These are phyloP conservation scores for Candida peoriensis DNA, from an alignment of 805 yeast species.

Conservation along the genomic window DNA sequence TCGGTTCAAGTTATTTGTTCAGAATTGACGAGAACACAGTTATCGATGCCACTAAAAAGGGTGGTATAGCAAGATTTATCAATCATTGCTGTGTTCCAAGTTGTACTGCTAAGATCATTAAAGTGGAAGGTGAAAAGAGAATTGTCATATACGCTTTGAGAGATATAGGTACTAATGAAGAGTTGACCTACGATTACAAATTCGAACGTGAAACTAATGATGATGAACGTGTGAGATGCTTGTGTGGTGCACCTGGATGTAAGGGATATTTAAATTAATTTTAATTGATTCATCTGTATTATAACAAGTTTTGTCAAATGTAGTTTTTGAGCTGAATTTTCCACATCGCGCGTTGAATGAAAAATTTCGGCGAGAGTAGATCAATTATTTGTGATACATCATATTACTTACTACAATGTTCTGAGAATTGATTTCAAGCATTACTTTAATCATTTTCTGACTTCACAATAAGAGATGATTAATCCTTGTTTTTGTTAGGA, in stretches of 20 bases:
- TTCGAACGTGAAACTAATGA: constrained; percentile 89
- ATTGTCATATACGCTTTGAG: constrained; percentile 91
- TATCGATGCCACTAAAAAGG: constrained; percentile 94
- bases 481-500: too few species aligned
- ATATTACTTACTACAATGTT: too few species aligned
- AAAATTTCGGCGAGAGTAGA: too few species aligned
- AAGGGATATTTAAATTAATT: constrained; percentile 84
- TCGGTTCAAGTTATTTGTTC: constrained; percentile 91
- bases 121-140: constrained; percentile 89
- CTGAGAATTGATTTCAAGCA: too few species aligned
- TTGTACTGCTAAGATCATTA: constrained; percentile 93
- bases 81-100: constrained; percentile 98
- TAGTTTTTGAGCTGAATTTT: too few species aligned
- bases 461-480: too few species aligned
- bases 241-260: constrained; percentile 94
- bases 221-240: constrained; percentile 81
- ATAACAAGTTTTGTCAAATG: too few species aligned
- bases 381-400: too few species aligned
- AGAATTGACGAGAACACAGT: constrained; percentile 92
- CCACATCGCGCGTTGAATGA: too few species aligned
- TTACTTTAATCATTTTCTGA: too few species aligned
- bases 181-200: constrained; percentile 92
- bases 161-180: constrained; percentile 85
- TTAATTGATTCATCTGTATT: too few species aligned
- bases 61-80: constrained; percentile 95